phyloP scores from a whole-genome alignment of 2,329 filamentous ascomycete genomes.

The Fusarium redolens region DNA sequence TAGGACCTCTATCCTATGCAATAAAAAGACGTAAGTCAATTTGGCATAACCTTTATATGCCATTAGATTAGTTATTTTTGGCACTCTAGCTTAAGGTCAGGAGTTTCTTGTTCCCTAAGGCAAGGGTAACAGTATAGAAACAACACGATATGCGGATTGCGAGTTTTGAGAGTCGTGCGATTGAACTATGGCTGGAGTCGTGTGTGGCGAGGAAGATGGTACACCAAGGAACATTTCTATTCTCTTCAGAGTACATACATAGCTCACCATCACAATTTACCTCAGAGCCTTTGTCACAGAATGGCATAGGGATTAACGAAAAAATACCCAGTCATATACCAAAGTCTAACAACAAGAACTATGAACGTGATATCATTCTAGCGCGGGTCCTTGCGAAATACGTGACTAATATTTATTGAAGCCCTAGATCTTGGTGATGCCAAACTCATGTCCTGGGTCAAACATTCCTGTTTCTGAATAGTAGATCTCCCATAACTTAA shows the following conservation, averaged over 20 bases:
- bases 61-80: neutral
- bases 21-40: neutral
- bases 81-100: neutral
- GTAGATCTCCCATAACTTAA: slow-evolving; percentile 27
- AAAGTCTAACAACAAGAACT: neutral
- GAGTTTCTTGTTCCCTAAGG: neutral
- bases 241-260: neutral
- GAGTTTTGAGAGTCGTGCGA: neutral
- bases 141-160: neutral
- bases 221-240: neutral
- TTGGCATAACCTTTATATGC: neutral
- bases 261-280: neutral
- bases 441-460: slow-evolving; percentile 18
- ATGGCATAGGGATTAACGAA: neutral
- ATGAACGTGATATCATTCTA: neutral
- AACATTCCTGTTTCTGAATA: slow-evolving; percentile 30
- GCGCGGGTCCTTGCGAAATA: neutral
- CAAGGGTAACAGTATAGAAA: neutral
- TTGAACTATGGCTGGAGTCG: neutral
- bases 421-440: neutral
- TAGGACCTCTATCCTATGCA: neutral
- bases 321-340: neutral
- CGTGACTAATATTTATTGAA: neutral
- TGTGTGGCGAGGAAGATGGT: neutral
- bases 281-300: neutral